These are phyloP conservation scores for Remersonia thermophila DNA, from an alignment of 2,329 filamentous ascomycete genomes.

Conservation along the genomic window DNA sequence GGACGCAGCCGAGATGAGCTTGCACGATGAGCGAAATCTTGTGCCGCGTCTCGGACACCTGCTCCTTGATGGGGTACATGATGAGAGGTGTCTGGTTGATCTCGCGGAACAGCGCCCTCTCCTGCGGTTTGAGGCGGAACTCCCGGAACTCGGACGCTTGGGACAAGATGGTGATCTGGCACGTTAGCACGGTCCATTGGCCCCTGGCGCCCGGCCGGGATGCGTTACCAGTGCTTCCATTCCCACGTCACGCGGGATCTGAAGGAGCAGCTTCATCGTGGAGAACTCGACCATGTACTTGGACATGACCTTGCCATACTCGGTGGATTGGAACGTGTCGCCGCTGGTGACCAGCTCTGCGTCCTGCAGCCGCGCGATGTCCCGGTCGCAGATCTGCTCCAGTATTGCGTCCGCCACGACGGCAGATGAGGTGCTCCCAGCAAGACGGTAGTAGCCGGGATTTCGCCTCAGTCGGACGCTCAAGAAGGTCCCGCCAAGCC, in stretches of 20 bases:
- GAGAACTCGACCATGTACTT: constrained; percentile 68
- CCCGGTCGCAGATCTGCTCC: constrained; percentile 56
- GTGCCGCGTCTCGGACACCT: constrained; percentile 52
- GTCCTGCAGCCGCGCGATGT: constrained; percentile 53
- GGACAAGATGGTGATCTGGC: constrained; percentile 51
- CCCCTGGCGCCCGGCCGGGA: too few species aligned
- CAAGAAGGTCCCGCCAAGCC: constrained; percentile 68
- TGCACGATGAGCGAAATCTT: constrained; percentile 74
- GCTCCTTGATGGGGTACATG: constrained; percentile 57
- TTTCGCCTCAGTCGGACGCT: constrained; percentile 62
- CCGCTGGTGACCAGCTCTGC: constrained; percentile 40
- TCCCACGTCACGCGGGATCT: constrained; percentile 46
- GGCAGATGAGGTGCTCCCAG: constrained; percentile 23
- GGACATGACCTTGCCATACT: constrained; percentile 70
- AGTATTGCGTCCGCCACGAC: constrained; percentile 50
- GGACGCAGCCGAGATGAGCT: constrained; percentile 54
- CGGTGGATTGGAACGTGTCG: constrained; percentile 47
- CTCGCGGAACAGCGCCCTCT: constrained; percentile 57
- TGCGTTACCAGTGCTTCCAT: constrained; percentile 59
- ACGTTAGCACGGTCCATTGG: not conserved
- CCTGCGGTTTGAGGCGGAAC: constrained; percentile 55
- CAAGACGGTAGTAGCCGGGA: constrained; percentile 53
- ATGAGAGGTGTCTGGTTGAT: constrained; percentile 59
- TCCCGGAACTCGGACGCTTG: constrained; percentile 63
- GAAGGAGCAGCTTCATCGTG: constrained; percentile 62